Percentiles rank a stretch among this genome's conserved stretches.
Evolutionary conservation across 768 basidiomycete species (phyloP).

Genomic region (Boletus coccyginus): DNA sequence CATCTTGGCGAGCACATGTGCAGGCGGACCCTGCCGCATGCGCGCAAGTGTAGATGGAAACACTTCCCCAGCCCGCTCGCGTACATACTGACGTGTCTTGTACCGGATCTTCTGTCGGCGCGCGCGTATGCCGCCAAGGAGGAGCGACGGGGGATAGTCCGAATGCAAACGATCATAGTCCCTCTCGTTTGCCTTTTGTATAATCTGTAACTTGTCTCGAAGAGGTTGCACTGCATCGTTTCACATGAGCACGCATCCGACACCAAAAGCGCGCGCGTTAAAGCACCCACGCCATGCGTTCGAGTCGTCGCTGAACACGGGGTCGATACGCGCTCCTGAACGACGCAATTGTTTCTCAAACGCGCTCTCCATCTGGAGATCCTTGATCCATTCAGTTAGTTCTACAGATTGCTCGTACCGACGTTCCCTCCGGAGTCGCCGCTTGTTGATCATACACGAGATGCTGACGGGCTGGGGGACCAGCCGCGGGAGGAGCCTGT

Average conservation of each 20-base stretch:
- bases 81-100: conserved; percentile 57
- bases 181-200: conserved; percentile 35
- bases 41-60: conserved; percentile 45
- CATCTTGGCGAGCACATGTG: conserved; percentile 56
- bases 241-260: conserved; percentile 3
- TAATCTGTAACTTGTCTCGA: conserved; percentile 24
- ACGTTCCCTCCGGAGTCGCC: conserved; percentile 42
- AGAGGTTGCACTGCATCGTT: conserved; percentile 38
- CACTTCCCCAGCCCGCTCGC: conserved; percentile 65
- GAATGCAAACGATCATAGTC: conserved; percentile 42
- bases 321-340: conserved; percentile 14
- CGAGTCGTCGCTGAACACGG: conserved; percentile 28
- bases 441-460: conserved; percentile 60
- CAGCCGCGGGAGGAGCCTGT: conserved; percentile 75
- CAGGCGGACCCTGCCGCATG: conserved; percentile 57
- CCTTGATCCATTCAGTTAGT: conserved; percentile 33
- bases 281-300: conserved; percentile 22
- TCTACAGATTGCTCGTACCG: conserved; percentile 39
- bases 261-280: too few relatives aligned
- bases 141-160: conserved; percentile 48
- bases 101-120: conserved; percentile 59
- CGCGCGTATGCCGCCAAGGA: conserved; percentile 51
- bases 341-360: conserved; percentile 37
- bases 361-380: conserved; percentile 34
- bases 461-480: conserved; percentile 76